These are phyloP conservation scores for Brasenia schreberi DNA, from an alignment of 164 flowering plant genomes.

Conservation along the genomic window DNA sequence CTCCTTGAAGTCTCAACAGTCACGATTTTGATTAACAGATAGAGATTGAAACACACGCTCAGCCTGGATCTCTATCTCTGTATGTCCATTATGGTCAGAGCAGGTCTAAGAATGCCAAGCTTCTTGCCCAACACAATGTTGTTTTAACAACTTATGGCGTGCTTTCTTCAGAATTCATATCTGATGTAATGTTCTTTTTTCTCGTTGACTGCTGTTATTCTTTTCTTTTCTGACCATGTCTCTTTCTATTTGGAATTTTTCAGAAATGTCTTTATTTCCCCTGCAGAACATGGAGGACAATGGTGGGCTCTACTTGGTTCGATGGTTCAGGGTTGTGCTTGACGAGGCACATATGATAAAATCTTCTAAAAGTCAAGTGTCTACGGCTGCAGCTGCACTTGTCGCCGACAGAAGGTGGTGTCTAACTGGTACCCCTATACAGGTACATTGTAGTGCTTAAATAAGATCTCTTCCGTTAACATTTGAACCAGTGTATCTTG, in stretches of 20 bases:
- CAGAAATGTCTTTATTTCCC: slow-evolving; percentile 1
- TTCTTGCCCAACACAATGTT: slow-evolving; percentile 62
- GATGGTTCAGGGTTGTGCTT: slow-evolving; percentile 92
- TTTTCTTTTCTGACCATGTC: no score
- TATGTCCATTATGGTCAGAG: slow-evolving; percentile 90
- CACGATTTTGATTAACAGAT: slow-evolving; percentile 41
- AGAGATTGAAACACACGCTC: slow-evolving; percentile 81
- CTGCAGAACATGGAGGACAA: slow-evolving; percentile 53
- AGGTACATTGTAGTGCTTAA: slow-evolving; percentile 28
- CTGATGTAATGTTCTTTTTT: slow-evolving; percentile 45
- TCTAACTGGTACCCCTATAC: slow-evolving; percentile 97
- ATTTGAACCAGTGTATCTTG: no score
- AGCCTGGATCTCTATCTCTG: slow-evolving; percentile 64
- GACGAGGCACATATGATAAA: slow-evolving; percentile 98
- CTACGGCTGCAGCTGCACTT: slow-evolving; percentile 81
- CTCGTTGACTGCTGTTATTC: no score
- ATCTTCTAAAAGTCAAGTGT: slow-evolving; percentile 78
- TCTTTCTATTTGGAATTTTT: no score
- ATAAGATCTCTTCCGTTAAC: no score
- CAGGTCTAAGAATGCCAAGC: slow-evolving; percentile 67
- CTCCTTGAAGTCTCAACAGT: no score
- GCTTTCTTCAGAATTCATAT: slow-evolving; percentile 69
- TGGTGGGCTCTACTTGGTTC: slow-evolving; percentile 71
- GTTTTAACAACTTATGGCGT: slow-evolving; percentile 95
- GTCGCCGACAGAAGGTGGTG: slow-evolving; percentile 95